Evolutionary conservation across 352 stramenopile genomes (phyloP), one percentile per base, ranked within the genome.

Genomic region (Globisporangium nodosum): DNA sequence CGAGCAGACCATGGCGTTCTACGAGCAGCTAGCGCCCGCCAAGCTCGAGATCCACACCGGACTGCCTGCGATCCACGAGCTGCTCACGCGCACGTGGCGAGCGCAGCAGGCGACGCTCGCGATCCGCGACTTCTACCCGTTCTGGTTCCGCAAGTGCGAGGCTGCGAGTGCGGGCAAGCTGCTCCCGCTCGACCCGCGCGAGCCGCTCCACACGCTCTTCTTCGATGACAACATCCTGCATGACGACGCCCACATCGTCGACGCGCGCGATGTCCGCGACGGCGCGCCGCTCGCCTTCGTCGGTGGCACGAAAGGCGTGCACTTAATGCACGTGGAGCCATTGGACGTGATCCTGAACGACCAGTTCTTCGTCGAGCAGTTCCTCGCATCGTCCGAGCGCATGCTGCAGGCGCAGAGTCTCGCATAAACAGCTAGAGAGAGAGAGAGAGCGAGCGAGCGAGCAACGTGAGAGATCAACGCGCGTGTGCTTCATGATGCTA

Each of bases 161-260:
- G 68, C 68, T 35, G 68, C 81, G 27, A 63, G 58, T 0, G 66
- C 83, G 0, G 78, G 78, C 13, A 92, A 92, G 49, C 55, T 92
- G 24, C 53, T 92, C 61, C 67, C 68, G 0, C 20, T 92, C 5
- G 69, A 87, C 15, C 31, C 59, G 11, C 50, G 48, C 0, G 74
- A 85, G 18, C 35, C 35, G 0, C 55, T 62, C 11, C 74, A 87
- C 58, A 53, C 68, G 21, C 56, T 92, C 39, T 92, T 92, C 55
- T 90, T 92, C n/a, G 83, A 92, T 49, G 83, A 92, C 60, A 92
- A 92, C 51, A 85, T 92, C 50, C 58, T 92, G 2, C 6, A 50
- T 0, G 63, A 87, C 30, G 78, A 90, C 24, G 71, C 83, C 8
- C 83, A 90, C 56, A 92, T 92, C 52, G 78, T 90, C 15, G 83